Evolutionary conservation across 1,284 basidiomycete species (phyloP).

Genomic region (Cryptococcus sp.): DNA sequence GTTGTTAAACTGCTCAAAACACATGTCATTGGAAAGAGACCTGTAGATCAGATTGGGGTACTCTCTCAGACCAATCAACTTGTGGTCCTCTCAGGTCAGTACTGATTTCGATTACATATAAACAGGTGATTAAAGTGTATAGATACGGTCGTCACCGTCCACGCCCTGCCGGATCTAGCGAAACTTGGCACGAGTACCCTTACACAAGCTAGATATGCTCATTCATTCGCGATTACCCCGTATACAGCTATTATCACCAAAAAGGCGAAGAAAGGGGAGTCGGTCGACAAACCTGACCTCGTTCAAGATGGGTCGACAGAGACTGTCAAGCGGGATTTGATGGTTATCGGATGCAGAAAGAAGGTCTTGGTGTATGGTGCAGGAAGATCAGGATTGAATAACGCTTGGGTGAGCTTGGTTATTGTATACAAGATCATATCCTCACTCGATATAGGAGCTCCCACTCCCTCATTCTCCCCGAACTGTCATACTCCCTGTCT

Average conservation of each 20-base stretch:
- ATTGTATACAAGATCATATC: constrained; percentile 3
- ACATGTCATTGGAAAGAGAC: constrained; percentile 63
- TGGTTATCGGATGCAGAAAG: constrained; percentile 80
- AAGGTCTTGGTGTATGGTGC: constrained; percentile 67
- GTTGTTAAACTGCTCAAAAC: constrained; percentile 58
- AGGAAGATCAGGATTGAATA: constrained; percentile 23
- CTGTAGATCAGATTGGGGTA: constrained; percentile 81
- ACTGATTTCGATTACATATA: neutral
- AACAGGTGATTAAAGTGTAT: neutral
- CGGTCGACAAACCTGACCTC: constrained; percentile 10
- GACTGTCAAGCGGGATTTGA: constrained; percentile 58
- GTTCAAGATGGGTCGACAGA: constrained; percentile 48
- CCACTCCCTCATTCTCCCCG: constrained; percentile 78
- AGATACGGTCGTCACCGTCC: constrained; percentile 45
- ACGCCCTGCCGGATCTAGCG: constrained; percentile 59
- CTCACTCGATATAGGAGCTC: constrained; percentile 58
- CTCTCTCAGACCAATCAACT: constrained; percentile 77
- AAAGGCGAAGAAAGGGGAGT: constrained; percentile 5
- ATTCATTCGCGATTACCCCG: constrained; percentile 64
- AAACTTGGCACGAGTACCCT: constrained; percentile 63
- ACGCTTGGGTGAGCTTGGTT: constrained; percentile 12
- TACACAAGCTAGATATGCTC: constrained; percentile 67
- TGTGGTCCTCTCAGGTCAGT: constrained; percentile 69
- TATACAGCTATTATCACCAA: constrained; percentile 13
- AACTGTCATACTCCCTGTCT: constrained; percentile 36